Conservation (phyloP, 805 yeast species). For the Saccharomycopsis malanga region DNA sequence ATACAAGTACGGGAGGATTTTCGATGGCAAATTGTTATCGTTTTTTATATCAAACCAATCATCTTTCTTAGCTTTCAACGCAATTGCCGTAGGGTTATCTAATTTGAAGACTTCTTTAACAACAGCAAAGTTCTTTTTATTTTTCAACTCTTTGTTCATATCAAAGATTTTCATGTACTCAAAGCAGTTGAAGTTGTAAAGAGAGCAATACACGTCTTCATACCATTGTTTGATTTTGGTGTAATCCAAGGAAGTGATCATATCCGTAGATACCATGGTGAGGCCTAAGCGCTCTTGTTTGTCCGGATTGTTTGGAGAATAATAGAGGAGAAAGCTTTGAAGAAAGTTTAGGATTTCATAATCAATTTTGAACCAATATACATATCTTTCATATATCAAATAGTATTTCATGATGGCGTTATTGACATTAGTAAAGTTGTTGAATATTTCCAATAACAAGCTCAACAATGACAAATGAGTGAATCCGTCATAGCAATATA, state of each 20-base stretch:
- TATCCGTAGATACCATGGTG: background rate
- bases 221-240: constrained; percentile 15
- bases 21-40: constrained; percentile 72
- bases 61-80: constrained; percentile 25
- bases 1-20: constrained; percentile 75
- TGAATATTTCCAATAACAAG: constrained; percentile 64
- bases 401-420: constrained; percentile 67
- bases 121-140: constrained; percentile 4
- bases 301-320: constrained; percentile 43
- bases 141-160: constrained; percentile 2
- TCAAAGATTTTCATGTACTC: constrained; percentile 16
- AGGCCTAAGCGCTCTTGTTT: background rate
- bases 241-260: constrained; percentile 9
- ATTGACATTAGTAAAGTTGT: constrained; percentile 47
- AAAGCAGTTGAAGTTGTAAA: constrained; percentile 12
- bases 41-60: constrained; percentile 29
- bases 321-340: constrained; percentile 52
- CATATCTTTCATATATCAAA: constrained; percentile 60
- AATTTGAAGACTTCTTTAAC: constrained; percentile 22
- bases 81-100: constrained; percentile 31
- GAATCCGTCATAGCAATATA: constrained; percentile 87
- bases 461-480: constrained; percentile 77
- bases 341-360: constrained; percentile 57
- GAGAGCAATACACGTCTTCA: constrained; percentile 10
- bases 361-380: constrained; percentile 79